Base-by-base conservation (phyloP, 805 yeast species). In the Hanseniaspora meyeri region DNA sequence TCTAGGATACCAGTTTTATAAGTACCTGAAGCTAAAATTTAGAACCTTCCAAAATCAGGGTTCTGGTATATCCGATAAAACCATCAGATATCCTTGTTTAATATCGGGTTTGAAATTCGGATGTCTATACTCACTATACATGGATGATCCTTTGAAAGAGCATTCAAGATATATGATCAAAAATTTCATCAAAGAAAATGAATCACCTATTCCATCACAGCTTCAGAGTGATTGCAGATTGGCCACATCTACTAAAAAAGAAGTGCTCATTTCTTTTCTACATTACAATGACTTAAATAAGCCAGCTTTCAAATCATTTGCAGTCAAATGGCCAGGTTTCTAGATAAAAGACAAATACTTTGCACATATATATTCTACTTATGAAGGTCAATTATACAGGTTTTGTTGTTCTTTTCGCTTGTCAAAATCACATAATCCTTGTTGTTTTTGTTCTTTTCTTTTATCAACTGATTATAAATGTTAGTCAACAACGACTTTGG, bases 401-500 rank as follows among this genome's bases (percentile, higher is more conserved):
- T 77, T 62, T 81, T 81, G 29, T 82, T 88, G 0, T 89, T 79
- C 63, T 87, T 86, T n/a, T 87, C 79, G 16, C 95, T 83, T 61
- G 81, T 82, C 5, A 91, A 65, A 20, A 91, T 74, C 0, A 86
- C 93, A 84, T 87, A 83, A 62, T 78, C 79, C 0, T 83, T 76
- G 1, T 90, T 88, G 27, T 53, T 53, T 63, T 80, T 80, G 0
- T 79, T 63, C 2, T 84, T 80, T 62, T 91, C 97, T 62, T 83
- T 87, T 4, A 77, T 72, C 50, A 91, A 73, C 1, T 87, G 79
- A 60, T 78, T 81, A 66, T 85, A 85, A 14, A 93, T 83, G 57
- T 81, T 82, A 19, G 79, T 71, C 10, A 91, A 83, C 69, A 85
- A 90, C 55, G 89, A 87, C 66, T 88, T 76, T 16, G 95, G 95